Conservation (phyloP, 2,329 filamentous ascomycete genomes). For the Phaeophleospora eucalypticola region DNA sequence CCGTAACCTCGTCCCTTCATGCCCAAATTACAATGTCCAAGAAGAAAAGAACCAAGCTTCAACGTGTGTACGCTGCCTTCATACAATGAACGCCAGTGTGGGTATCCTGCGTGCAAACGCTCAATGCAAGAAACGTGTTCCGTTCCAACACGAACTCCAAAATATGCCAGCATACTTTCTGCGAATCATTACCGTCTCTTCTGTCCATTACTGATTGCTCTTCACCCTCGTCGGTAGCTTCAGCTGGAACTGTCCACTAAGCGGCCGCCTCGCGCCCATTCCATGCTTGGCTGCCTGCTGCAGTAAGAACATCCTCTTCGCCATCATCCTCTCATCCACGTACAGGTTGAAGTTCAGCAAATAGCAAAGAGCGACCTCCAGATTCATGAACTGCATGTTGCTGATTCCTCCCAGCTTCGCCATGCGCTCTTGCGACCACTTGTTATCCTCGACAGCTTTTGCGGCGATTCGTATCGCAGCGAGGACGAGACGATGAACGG, state of each 20-base stretch:
- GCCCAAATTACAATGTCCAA: no score
- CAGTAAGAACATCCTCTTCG: conserved; percentile 32
- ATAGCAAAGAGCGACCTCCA: conserved; percentile 71
- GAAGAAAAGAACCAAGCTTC: no score
- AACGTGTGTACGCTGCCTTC: no score
- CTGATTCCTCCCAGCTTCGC: conserved; percentile 85
- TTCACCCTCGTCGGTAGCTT: conserved; percentile 23
- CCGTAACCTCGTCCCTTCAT: no score
- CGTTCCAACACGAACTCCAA: no score
- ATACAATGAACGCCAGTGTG: conserved; percentile 1
- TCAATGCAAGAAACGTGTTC: background rate
- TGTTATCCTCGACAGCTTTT: conserved; percentile 91
- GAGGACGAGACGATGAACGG: conserved; percentile 80
- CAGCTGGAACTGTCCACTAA: conserved; percentile 31
- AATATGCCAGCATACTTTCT: no score
- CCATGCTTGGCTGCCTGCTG: conserved; percentile 32
- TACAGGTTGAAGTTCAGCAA: conserved; percentile 75
- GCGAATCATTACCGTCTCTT: background rate
- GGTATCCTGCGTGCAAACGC: conserved; percentile 8
- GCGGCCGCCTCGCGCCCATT: conserved; percentile 18
- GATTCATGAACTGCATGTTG: conserved; percentile 70
- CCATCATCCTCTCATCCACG: conserved; percentile 30
- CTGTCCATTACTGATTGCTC: conserved; percentile 7
- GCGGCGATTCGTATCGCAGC: conserved; percentile 82
- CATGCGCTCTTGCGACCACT: conserved; percentile 78